Evolutionary conservation across 257 asterid genomes (phyloP).

Genomic region (Rauvolfia tetraphylla): DNA sequence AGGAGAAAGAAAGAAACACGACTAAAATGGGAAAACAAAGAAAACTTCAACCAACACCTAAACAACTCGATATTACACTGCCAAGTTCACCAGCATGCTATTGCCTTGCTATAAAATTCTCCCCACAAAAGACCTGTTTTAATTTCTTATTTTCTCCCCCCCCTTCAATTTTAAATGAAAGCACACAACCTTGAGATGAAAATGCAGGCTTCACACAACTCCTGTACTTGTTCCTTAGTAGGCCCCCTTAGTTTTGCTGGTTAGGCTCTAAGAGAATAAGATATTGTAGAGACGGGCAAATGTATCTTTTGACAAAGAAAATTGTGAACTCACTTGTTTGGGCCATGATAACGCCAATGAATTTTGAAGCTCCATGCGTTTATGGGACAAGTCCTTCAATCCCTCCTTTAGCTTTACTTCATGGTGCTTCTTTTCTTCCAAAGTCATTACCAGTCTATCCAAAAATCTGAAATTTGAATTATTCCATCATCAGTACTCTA

Average conservation of each 20-base stretch:
- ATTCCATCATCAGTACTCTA: conserved; percentile 13
- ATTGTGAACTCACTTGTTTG: conserved; percentile 65
- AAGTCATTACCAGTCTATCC: conserved; percentile 76
- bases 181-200: background rate
- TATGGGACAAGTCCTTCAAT: conserved; percentile 63
- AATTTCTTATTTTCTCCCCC: too few species aligned
- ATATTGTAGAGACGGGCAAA: background rate
- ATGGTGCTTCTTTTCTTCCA: conserved; percentile 92
- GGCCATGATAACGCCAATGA: conserved; percentile 95
- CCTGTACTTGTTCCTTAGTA: background rate
- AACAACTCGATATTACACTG: background rate
- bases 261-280: background rate
- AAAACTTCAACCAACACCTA: background rate
- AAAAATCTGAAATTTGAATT: conserved; percentile 58
- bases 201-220: background rate
- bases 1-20: background rate
- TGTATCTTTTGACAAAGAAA: background rate
- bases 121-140: too few species aligned
- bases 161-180: too few species aligned
- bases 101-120: too few species aligned
- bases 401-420: conserved; percentile 82
- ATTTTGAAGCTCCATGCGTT: conserved; percentile 90
- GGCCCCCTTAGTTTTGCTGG: background rate
- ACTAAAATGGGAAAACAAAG: background rate
- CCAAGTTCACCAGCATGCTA: background rate